Evolutionary conservation across 2,329 filamentous ascomycete species (phyloP), one percentile per base, ranked within the genome.

Genomic region (Cadophora sp.): DNA sequence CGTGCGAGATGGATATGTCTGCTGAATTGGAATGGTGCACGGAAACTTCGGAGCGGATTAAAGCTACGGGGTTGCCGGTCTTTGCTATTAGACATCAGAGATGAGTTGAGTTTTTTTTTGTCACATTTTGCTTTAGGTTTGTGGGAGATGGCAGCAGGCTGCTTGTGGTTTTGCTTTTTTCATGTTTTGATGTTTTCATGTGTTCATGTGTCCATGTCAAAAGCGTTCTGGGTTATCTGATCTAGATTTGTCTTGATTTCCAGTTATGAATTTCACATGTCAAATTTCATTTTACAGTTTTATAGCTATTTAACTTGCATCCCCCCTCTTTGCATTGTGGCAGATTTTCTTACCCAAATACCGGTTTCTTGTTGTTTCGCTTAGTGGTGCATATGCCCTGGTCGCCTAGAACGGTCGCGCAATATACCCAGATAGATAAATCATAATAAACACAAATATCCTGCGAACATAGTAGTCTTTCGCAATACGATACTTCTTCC

Each of bases 21-120:
- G 27, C 33, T 14, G 66, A 70, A 24, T n/a, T 68, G 9, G n/a
- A 43, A 2, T 70, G 66, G 66, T 70, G 68, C 20, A 55, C 50
- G 36, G n/a, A 18, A 6, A 65, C 65, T 6, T 55, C 64, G 18
- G 59, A 64, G 9, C 55, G 50, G 16, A 61, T 70, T 14, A 59
- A 64, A 45, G 59, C 48, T 3, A 62, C 62, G 3, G 68, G 68
- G 9, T 33, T 69, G 7, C 68, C 68, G 3, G 65, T 69, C 20
- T 67, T 67, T 33, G 60, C 51, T 14, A 39, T 45, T 14, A 55
- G 68, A 48, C 22, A 63, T 11, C 36, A 18, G 18, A 36, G 36
- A 8, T 47, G 39, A 59, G 24, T n/a, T n/a, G 3, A 18, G 14
- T 20, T 8, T 9, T 20, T 3, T 14, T 4, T 39, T n/a, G n/a